Conservation (phyloP, 768 basidiomycete genomes). For the Ramaria sp. region DNA sequence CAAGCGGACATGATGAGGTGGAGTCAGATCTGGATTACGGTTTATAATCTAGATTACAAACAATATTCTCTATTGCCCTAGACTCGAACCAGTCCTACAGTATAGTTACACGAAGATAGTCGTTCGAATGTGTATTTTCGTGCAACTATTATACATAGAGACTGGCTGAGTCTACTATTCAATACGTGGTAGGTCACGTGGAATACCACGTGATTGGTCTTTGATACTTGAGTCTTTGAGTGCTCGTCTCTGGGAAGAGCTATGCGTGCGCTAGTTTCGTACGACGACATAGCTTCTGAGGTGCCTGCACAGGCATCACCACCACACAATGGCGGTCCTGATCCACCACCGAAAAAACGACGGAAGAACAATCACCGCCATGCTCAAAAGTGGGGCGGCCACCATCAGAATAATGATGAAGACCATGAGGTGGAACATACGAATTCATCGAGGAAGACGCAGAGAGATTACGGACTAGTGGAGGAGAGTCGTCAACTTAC, state of each 20-base stretch:
- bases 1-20: too few relatives aligned
- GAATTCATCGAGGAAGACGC: slow-evolving; percentile 25
- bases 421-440: slow-evolving; percentile 16
- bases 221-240: too few relatives aligned
- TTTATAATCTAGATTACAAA: too few relatives aligned
- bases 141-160: too few relatives aligned
- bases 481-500: slow-evolving; percentile 55
- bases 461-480: slow-evolving; percentile 22
- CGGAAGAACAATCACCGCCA: slow-evolving; percentile 30
- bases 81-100: too few relatives aligned
- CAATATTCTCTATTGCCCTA: too few relatives aligned
- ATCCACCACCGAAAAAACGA: slow-evolving; percentile 45
- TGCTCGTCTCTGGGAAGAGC: neutral
- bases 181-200: too few relatives aligned
- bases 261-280: slow-evolving; percentile 42
- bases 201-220: too few relatives aligned
- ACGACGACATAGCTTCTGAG: slow-evolving; percentile 52
- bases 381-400: slow-evolving; percentile 18
- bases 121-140: too few relatives aligned
- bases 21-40: too few relatives aligned
- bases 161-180: too few relatives aligned
- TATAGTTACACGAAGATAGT: too few relatives aligned
- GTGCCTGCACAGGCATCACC: slow-evolving; percentile 14
- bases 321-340: slow-evolving; percentile 13
- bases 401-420: slow-evolving; percentile 36